phyloP scores from a whole-genome alignment of 2,329 filamentous ascomycete genomes.

The Phialophora chinensis region DNA sequence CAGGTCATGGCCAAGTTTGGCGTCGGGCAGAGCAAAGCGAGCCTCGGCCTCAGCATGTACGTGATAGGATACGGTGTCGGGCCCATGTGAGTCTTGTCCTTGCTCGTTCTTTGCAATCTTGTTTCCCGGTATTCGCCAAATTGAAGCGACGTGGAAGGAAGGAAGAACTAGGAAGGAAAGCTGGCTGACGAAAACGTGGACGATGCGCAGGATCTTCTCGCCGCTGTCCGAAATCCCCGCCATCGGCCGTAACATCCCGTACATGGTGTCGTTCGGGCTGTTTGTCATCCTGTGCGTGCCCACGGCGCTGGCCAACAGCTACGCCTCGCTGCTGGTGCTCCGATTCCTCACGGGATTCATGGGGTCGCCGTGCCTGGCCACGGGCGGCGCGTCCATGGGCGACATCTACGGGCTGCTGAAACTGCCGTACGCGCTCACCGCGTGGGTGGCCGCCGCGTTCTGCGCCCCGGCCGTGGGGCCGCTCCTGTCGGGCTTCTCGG shows the following conservation, averaged over 20 bases:
- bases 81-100: slow-evolving; percentile 27
- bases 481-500: slow-evolving; percentile 65
- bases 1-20: slow-evolving; percentile 42
- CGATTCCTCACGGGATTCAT: slow-evolving; percentile 71
- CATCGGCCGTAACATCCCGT: slow-evolving; percentile 71
- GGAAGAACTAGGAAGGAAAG: background rate
- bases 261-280: slow-evolving; percentile 70
- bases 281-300: slow-evolving; percentile 72
- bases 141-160: background rate
- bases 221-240: slow-evolving; percentile 70
- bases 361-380: slow-evolving; percentile 69
- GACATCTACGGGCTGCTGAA: slow-evolving; percentile 60
- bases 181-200: background rate
- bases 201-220: slow-evolving; percentile 58
- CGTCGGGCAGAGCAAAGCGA: slow-evolving; percentile 41
- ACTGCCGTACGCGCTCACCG: slow-evolving; percentile 64
- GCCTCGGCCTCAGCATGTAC: slow-evolving; percentile 46
- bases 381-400: slow-evolving; percentile 55
- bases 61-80: slow-evolving; percentile 59
- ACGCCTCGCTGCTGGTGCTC: slow-evolving; percentile 67
- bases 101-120: background rate
- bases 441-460: slow-evolving; percentile 59
- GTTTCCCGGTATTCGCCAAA: background rate
- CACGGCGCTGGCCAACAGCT: slow-evolving; percentile 67
- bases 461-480: slow-evolving; percentile 45